Evolutionary conservation across 139 green algal genomes (phyloP).

Genomic region (Gonium pectorale): DNA sequence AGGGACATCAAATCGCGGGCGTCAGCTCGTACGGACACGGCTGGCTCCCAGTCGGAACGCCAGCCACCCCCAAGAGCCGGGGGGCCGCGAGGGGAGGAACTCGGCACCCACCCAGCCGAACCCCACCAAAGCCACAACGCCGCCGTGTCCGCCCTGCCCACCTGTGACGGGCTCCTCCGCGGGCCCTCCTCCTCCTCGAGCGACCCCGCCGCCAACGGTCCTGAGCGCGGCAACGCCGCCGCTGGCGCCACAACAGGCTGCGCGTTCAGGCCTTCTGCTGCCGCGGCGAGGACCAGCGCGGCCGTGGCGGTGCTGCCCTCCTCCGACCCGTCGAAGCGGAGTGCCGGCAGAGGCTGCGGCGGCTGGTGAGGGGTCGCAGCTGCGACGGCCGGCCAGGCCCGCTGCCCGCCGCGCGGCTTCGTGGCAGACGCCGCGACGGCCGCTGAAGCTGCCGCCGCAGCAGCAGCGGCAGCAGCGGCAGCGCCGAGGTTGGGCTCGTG

Average conservation of each 20-base stretch:
- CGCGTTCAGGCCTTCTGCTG: no score
- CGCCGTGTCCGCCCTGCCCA: background rate
- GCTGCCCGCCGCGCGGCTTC: background rate
- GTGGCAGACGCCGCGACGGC: conserved; percentile 13
- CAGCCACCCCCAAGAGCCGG: no score
- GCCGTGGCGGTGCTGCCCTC: conserved; percentile 35
- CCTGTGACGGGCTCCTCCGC: background rate
- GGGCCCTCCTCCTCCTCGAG: background rate
- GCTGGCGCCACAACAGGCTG: no score
- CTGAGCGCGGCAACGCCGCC: no score
- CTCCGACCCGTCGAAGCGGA: conserved; percentile 21
- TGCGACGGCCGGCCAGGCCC: background rate
- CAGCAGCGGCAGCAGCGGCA: background rate
- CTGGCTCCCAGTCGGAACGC: no score
- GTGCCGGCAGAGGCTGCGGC: background rate
- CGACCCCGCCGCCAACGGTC: background rate
- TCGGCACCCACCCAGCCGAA: no score
- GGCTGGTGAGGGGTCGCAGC: background rate
- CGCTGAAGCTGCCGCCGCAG: background rate
- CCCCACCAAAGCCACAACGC: no score
- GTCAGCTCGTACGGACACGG: no score
- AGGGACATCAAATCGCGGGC: no score
- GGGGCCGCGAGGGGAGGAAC: no score
- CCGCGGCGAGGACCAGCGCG: no score
- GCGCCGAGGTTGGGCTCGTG: background rate